phyloP scores from a whole-genome alignment of 2,329 filamentous ascomycete species.

The Sphaerulina musiva region DNA sequence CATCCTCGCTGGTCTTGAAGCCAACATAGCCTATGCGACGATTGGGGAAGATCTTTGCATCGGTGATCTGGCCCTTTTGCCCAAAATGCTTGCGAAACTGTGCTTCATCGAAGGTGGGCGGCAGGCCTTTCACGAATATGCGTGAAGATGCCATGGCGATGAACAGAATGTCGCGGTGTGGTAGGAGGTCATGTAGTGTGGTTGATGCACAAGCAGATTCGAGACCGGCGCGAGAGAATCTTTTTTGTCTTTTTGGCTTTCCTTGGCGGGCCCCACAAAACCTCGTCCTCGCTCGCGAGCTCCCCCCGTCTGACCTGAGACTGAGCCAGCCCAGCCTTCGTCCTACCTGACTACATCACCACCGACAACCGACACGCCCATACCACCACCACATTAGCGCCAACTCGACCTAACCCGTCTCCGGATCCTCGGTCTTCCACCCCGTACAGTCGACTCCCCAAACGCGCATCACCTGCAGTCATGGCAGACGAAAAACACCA shows the following conservation, averaged over 20 bases:
- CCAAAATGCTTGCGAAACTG: conserved; percentile 88
- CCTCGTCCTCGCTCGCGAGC: background rate
- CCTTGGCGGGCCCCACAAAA: background rate
- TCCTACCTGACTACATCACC: background rate
- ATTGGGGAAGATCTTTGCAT: conserved; percentile 83
- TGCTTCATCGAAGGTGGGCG: conserved; percentile 74
- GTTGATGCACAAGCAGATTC: background rate
- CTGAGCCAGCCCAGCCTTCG: no score
- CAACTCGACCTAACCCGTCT: background rate
- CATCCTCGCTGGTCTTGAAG: conserved; percentile 76
- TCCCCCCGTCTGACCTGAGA: no score
- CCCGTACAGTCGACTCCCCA: background rate
- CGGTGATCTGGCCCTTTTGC: conserved; percentile 66
- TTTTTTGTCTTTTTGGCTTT: background rate
- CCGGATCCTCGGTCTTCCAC: background rate
- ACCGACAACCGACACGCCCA: background rate
- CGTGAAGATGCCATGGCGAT: conserved; percentile 64
- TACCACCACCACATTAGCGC: no score
- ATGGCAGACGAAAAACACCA: conserved; percentile 28
- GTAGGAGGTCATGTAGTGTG: background rate
- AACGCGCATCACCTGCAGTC: conserved; percentile 5
- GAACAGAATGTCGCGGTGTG: background rate
- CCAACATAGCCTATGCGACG: conserved; percentile 93
- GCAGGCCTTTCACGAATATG: conserved; percentile 66
- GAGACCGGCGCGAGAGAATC: background rate